Percentiles rank a stretch among this genome's conserved stretches.
These are phyloP conservation scores for Lipomyces anomalus DNA, from an alignment of 805 yeast species.

Conservation along the genomic window DNA sequence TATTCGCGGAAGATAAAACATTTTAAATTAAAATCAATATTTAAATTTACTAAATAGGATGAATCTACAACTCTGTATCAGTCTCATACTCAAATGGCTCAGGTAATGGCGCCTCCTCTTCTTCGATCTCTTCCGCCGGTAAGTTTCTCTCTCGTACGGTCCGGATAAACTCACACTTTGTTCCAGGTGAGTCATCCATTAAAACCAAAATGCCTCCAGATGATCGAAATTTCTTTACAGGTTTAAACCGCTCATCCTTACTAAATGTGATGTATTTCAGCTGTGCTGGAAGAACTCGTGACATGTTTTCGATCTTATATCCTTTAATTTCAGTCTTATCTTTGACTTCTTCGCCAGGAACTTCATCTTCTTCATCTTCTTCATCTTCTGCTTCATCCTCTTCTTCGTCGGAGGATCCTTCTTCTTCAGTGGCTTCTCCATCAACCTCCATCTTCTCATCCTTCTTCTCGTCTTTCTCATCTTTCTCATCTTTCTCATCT, in stretches of 20 bases:
- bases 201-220: slow-evolving; percentile 64
- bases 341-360: slow-evolving; percentile 31
- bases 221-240: slow-evolving; percentile 55
- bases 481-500: slow-evolving; percentile 18
- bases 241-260: slow-evolving; percentile 70
- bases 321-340: slow-evolving; percentile 57
- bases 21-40: too few relatives aligned
- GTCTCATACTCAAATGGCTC: slow-evolving; percentile 36
- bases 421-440: slow-evolving; percentile 25
- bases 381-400: too few relatives aligned
- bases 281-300: slow-evolving; percentile 87
- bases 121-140: slow-evolving; percentile 62
- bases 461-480: slow-evolving; percentile 24
- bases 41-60: neutral
- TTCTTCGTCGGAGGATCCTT: too few relatives aligned
- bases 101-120: slow-evolving; percentile 46
- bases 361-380: slow-evolving; percentile 23
- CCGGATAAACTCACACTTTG: slow-evolving; percentile 47
- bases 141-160: slow-evolving; percentile 86
- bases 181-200: slow-evolving; percentile 41
- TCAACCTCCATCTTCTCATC: slow-evolving; percentile 18
- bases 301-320: slow-evolving; percentile 67
- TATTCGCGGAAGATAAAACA: too few relatives aligned
- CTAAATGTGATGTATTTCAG: slow-evolving; percentile 72
- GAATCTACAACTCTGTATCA: slow-evolving; percentile 25